Evolutionary conservation across 2,329 filamentous ascomycete species (phyloP).

Genomic region (Pyrenochaeta sp.): DNA sequence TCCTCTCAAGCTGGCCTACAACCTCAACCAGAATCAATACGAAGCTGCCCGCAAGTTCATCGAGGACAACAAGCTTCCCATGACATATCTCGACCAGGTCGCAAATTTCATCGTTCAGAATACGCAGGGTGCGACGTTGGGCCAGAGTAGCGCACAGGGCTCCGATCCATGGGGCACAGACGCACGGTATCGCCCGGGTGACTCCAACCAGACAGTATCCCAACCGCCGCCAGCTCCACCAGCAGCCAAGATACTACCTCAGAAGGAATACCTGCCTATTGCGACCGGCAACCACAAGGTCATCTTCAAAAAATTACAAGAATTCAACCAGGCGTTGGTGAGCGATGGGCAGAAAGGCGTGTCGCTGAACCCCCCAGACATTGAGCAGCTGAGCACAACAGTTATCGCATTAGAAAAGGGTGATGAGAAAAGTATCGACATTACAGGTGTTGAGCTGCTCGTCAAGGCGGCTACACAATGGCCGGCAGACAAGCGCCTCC

Average conservation of each 20-base stretch:
- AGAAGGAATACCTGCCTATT: conserved; percentile 81
- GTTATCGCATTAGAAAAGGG: conserved; percentile 69
- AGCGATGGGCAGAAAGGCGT: conserved; percentile 75
- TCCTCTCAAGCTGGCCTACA: conserved; percentile 91
- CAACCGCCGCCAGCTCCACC: conserved; percentile 47
- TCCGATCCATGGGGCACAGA: conserved; percentile 82
- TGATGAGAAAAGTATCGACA: conserved; percentile 49
- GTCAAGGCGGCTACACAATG: conserved; percentile 79
- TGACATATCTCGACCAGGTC: conserved; percentile 88
- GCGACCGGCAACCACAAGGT: conserved; percentile 73
- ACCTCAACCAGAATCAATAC: conserved; percentile 90
- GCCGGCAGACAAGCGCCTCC: conserved; percentile 81
- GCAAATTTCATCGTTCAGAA: conserved; percentile 92
- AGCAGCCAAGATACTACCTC: conserved; percentile 73
- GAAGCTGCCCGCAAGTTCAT: conserved; percentile 92
- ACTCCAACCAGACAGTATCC: conserved; percentile 54
- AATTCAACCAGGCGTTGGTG: conserved; percentile 77
- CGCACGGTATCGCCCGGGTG: conserved; percentile 78
- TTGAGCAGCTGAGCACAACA: conserved; percentile 68
- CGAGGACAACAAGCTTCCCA: conserved; percentile 84
- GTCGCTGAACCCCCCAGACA: conserved; percentile 76
- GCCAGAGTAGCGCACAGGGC: conserved; percentile 61
- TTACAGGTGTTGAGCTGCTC: conserved; percentile 68
- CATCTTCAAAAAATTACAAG: conserved; percentile 78
- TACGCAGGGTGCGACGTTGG: conserved; percentile 85